These are phyloP conservation scores for Aspergillus neotritici DNA, from an alignment of 2,329 filamentous ascomycete species.

Conservation along the genomic window DNA sequence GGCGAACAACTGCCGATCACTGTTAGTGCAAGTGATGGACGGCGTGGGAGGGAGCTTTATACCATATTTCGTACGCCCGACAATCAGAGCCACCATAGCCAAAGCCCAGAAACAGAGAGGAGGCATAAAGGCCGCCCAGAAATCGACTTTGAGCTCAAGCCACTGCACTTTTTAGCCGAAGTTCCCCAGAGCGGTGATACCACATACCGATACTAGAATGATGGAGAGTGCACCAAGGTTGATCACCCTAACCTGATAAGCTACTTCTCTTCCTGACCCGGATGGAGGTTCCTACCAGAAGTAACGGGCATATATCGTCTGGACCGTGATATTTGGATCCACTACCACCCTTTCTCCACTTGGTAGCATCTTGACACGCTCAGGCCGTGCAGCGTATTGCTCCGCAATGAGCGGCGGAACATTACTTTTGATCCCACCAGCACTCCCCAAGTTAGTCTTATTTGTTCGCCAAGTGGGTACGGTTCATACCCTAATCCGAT, in stretches of 20 bases:
- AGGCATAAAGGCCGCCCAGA: conserved; percentile 4
- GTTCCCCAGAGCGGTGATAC: too few species aligned
- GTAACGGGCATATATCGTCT: background rate
- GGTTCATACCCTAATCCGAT: conserved; percentile 2
- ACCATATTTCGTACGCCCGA: background rate
- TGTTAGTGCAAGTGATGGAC: too few species aligned
- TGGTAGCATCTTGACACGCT: background rate
- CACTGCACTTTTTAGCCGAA: background rate
- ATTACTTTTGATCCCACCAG: conserved; percentile 1
- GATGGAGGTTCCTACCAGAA: background rate
- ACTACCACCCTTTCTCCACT: background rate
- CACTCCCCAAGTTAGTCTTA: background rate
- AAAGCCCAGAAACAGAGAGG: conserved; percentile 2
- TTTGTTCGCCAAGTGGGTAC: background rate
- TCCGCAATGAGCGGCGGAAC: background rate
- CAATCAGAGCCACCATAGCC: background rate
- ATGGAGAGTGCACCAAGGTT: background rate
- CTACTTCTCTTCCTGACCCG: too few species aligned
- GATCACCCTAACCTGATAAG: background rate
- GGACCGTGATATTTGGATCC: background rate
- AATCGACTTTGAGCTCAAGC: conserved; percentile 4
- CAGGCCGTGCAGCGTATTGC: background rate
- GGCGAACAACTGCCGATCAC: background rate
- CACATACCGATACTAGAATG: background rate
- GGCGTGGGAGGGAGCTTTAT: background rate